Conservation (phyloP, 768 basidiomycete genomes). For the Pluteus cervinus region DNA sequence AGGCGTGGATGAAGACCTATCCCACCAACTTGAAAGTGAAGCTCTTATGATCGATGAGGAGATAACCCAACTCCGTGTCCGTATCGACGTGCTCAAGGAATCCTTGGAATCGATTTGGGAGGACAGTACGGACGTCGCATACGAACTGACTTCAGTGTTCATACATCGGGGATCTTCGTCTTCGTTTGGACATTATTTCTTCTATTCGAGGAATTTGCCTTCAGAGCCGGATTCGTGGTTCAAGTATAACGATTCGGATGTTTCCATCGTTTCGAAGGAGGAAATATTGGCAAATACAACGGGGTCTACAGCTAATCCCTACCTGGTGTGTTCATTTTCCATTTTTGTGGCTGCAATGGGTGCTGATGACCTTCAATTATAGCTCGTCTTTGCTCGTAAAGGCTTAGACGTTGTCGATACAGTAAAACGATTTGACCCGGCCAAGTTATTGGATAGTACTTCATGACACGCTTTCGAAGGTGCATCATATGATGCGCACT, state of each 20-base stretch:
- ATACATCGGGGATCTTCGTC: constrained; percentile 88
- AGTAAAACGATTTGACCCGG: constrained; percentile 57
- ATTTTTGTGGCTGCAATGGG: constrained; percentile 2
- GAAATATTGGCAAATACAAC: constrained; percentile 89
- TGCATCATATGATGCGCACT: too few relatives aligned
- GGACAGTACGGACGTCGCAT: constrained; percentile 59
- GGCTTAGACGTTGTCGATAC: constrained; percentile 77
- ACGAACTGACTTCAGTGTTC: constrained; percentile 92
- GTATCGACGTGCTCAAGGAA: constrained; percentile 50
- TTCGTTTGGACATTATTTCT: constrained; percentile 92
- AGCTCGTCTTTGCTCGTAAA: constrained; percentile 84
- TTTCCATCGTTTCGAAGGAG: constrained; percentile 66
- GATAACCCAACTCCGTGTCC: constrained; percentile 47
- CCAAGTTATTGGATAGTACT: constrained; percentile 12
- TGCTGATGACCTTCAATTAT: constrained; percentile 6
- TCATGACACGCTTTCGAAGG: too few relatives aligned
- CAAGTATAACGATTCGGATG: constrained; percentile 93
- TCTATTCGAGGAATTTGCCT: constrained; percentile 87
- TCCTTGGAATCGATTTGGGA: constrained; percentile 74
- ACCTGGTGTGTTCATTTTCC: constrained; percentile 50
- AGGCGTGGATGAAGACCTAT: constrained; percentile 57
- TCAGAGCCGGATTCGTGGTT: constrained; percentile 81
- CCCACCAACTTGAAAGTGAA: constrained; percentile 47
- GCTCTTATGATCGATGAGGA: constrained; percentile 45
- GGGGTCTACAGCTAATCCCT: constrained; percentile 87